phyloP scores from a whole-genome alignment of 352 stramenopile genomes.

The Globisporangium alternatum region DNA sequence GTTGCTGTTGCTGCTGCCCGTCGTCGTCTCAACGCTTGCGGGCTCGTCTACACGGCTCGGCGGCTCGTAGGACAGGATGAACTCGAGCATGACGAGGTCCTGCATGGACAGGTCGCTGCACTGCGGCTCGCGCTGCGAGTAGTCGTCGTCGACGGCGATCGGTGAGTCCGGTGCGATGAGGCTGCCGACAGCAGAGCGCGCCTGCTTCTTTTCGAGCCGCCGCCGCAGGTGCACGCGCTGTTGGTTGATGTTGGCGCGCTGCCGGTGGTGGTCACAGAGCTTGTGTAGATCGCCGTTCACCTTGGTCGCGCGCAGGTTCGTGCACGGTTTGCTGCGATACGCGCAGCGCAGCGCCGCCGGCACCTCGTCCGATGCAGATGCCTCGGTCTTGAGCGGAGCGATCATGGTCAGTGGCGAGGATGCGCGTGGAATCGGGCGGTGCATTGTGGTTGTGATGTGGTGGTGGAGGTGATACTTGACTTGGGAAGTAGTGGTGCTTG shows the following conservation, averaged over 20 bases:
- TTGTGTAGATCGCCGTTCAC: conserved; percentile 47
- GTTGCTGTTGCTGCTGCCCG: not conserved
- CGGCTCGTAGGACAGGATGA: conserved; percentile 2
- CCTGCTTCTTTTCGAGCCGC: conserved; percentile 14
- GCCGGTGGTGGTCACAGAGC: conserved; percentile 38
- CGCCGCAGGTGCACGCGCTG: conserved; percentile 31
- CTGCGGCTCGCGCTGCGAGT: not conserved
- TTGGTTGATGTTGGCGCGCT: conserved; percentile 45
- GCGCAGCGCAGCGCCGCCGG: conserved; percentile 19
- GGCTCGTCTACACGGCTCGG: not conserved
- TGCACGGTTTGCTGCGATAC: conserved; percentile 37
- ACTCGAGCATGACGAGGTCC: conserved; percentile 4
- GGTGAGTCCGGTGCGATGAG: not conserved
- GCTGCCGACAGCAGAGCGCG: conserved; percentile 5
- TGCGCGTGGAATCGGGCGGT: not conserved
- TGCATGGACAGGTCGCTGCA: not conserved
- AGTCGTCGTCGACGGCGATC: not conserved
- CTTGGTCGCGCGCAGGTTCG: conserved; percentile 34
- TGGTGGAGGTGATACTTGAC: conserved; percentile 3
- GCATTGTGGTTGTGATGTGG: not conserved
- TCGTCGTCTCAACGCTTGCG: too few species aligned
- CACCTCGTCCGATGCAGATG: not conserved
- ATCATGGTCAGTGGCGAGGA: not conserved
- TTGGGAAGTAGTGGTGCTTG: not conserved
- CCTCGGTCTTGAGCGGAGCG: not conserved